phyloP scores from a whole-genome alignment of 306 rosid genomes.

The Benincasa hispida region DNA sequence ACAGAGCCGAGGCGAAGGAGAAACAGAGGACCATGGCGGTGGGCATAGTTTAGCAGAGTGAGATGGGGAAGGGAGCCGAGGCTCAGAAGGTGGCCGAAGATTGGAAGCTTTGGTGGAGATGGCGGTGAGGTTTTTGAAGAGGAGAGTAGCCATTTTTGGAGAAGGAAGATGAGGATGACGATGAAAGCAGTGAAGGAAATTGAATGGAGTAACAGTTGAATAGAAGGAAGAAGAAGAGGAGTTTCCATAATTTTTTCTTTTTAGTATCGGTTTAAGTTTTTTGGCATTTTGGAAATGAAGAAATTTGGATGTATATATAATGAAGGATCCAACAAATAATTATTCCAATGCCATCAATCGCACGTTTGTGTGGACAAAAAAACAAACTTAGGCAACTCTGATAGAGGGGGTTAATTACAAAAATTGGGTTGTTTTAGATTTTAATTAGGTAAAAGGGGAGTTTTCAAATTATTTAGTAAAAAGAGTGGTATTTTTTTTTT shows the following conservation, averaged over 20 bases:
- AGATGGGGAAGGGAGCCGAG: conserved; percentile 13
- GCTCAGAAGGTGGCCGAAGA: conserved; percentile 22
- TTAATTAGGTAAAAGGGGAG: too few relatives aligned
- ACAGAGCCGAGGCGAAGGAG: conserved; percentile 16
- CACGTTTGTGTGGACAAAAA: too few relatives aligned
- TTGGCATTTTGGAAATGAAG: too few relatives aligned
- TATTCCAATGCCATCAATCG: too few relatives aligned
- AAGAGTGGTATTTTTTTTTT: too few relatives aligned
- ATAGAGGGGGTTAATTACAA: too few relatives aligned
- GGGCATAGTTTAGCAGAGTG: conserved; percentile 8
- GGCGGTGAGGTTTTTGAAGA: conserved; percentile 3
- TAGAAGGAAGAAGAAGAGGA: neutral
- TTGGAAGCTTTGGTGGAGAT: conserved; percentile 16
- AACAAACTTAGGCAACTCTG: too few relatives aligned
- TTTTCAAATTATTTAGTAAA: too few relatives aligned
- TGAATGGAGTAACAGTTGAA: neutral
- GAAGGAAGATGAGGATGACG: conserved; percentile 3
- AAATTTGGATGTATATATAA: too few relatives aligned
- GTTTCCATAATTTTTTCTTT: neutral
- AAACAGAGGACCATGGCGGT: conserved; percentile 15
- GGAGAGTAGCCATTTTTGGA: neutral
- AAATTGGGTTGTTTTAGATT: too few relatives aligned
- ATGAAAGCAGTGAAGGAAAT: conserved; percentile 19
- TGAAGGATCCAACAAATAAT: too few relatives aligned
- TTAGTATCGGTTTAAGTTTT: too few relatives aligned